Evolutionary conservation across 495 filamentous ascomycete species (phyloP), one percentile per base, ranked within the genome.

Genomic region (Podospora appendiculata): DNA sequence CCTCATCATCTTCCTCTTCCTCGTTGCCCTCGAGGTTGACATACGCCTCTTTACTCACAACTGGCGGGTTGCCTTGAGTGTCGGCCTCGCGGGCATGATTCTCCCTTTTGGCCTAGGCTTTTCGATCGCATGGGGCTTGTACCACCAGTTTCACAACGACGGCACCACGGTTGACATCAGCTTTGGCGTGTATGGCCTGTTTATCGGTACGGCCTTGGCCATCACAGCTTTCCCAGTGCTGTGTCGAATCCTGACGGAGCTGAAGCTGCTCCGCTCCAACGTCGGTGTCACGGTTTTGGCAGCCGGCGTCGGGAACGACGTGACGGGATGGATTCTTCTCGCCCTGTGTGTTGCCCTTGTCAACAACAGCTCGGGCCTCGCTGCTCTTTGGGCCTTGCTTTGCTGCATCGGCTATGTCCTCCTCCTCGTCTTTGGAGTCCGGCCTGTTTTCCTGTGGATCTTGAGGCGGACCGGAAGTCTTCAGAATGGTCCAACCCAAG

Each of bases 151-250:
- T 59, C 75, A 74, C 25, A 58, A 79, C 54, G 88, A 93, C 32
- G 80, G 73, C 13, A 79, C 77, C 0, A 76, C 80, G 5, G 74
- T 74, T 1, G 45, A 53, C 1, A 86, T 96, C 43, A 68, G 67
- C 35, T 95, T 96, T 60, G 88, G 87, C 8, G 81, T 88, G 13
- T 98, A 87, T 62, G 81, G 90, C 62, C 80, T 98, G 32, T 98
- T 98, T 66, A 87, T 98, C 58, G 93, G 90, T 62, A 89, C 95
- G 41, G 93, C 93, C 3, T 84, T 98, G 72, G 85, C 89, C 9
- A 98, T 98, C 63, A 98, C 93, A 6, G 93, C 92, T 33, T 98
- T 98, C 61, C 92, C 92, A 0, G 92, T 98, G 1, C 79, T 96
- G 18, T 96, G 92, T 62, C 88, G 93, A 54, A 98, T 98, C 53